These are phyloP conservation scores for Xanthoconium purpureum DNA, from an alignment of 768 basidiomycete genomes.

Conservation along the genomic window DNA sequence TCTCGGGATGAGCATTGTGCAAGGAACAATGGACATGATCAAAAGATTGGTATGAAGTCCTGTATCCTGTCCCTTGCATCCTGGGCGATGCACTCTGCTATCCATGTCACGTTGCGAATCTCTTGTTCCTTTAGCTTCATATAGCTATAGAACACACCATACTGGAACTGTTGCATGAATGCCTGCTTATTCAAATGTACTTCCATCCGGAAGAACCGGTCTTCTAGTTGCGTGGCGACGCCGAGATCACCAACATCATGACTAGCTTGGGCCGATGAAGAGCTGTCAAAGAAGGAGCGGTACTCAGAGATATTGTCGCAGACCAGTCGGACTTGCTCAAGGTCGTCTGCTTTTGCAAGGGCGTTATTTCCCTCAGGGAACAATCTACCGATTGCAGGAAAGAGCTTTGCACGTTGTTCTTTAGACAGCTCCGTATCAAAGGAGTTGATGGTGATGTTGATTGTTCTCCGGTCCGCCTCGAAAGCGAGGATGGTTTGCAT, in stretches of 20 bases:
- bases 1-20: constrained; percentile 3
- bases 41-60: constrained; percentile 92
- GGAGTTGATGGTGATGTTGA: constrained; percentile 99
- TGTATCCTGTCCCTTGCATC: constrained; percentile 94
- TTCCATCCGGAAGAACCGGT: constrained; percentile 91
- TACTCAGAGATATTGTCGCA: constrained; percentile 91
- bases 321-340: constrained; percentile 85
- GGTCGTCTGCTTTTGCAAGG: constrained; percentile 90
- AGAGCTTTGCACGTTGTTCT: constrained; percentile 90
- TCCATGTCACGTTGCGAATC: constrained; percentile 86
- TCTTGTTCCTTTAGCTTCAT: constrained; percentile 92
- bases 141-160: constrained; percentile 89
- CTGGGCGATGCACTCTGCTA: constrained; percentile 98
- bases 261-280: constrained; percentile 35
- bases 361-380: constrained; percentile 96
- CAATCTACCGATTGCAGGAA: constrained; percentile 89
- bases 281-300: constrained; percentile 79
- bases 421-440: constrained; percentile 94
- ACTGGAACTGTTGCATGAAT: constrained; percentile 97
- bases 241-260: constrained; percentile 42
- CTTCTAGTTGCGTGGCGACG: constrained; percentile 73
- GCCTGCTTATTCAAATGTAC: constrained; percentile 92
- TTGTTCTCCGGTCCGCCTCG: constrained; percentile 93
- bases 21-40: constrained; percentile 24
- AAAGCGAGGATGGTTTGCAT: constrained; percentile 93